phyloP scores from a whole-genome alignment of 257 asterid genomes.

The Solanum virginianum region DNA sequence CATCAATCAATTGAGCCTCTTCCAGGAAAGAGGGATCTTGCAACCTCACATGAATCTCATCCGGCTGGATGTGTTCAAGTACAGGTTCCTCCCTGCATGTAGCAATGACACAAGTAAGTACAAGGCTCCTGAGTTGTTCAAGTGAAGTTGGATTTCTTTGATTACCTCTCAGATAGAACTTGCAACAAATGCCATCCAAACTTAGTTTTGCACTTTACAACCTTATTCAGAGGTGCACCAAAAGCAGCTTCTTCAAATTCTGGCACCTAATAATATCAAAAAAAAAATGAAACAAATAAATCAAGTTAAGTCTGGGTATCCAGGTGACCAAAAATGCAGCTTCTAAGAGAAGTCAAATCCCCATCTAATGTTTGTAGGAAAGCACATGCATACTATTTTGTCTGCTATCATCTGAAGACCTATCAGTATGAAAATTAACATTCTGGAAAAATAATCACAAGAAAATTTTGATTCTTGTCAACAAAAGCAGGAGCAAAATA shows the following conservation, averaged over 20 bases:
- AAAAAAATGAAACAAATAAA: background rate
- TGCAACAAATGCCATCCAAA: conserved; percentile 98
- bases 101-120: conserved; percentile 12
- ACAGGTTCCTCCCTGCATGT: conserved; percentile 55
- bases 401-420: background rate
- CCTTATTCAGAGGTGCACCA: conserved; percentile 56
- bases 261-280: conserved; percentile 52
- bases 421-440: background rate
- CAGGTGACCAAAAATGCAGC: background rate
- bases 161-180: conserved; percentile 87
- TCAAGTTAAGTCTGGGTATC: background rate
- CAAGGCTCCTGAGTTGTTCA: conserved; percentile 1
- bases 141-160: background rate
- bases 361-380: background rate
- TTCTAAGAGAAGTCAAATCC: background rate
- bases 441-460: background rate
- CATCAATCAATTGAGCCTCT: conserved; percentile 90
- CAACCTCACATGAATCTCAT: conserved; percentile 68
- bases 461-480: background rate
- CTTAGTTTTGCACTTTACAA: conserved; percentile 74
- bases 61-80: conserved; percentile 61
- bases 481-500: background rate
- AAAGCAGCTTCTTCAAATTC: conserved; percentile 98
- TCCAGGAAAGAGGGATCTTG: conserved; percentile 73
- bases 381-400: background rate